These are phyloP conservation scores for Globisporangium perplexum DNA, from an alignment of 352 stramenopile species.

Conservation along the genomic window DNA sequence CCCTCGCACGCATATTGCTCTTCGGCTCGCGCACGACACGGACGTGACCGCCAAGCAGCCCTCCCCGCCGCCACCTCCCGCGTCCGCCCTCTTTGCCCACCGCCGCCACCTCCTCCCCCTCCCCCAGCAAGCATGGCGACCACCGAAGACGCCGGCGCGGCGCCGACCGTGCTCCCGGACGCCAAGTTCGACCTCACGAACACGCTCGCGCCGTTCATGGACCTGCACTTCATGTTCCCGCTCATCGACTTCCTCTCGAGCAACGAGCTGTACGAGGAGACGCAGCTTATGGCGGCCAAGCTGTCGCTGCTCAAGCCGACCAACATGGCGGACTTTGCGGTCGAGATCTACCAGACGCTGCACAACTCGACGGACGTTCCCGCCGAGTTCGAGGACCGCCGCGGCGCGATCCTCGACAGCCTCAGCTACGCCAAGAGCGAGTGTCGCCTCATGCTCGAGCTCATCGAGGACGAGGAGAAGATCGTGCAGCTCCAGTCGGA, in stretches of 20 bases:
- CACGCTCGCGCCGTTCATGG: slow-evolving; percentile 92
- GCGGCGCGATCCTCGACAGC: slow-evolving; percentile 65
- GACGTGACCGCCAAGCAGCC: slow-evolving; percentile 4
- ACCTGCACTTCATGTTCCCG: slow-evolving; percentile 97
- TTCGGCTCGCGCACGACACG: slow-evolving; percentile 7
- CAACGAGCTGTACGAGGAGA: slow-evolving; percentile 91
- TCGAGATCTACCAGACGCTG: slow-evolving; percentile 94
- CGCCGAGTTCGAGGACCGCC: slow-evolving; percentile 79
- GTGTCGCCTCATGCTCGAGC: slow-evolving; percentile 67
- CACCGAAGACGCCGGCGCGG: slow-evolving; percentile 34
- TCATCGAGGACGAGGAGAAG: slow-evolving; percentile 85
- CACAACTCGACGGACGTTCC: slow-evolving; percentile 76
- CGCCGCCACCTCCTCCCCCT: not conserved
- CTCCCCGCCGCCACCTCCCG: not conserved
- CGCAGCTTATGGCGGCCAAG: slow-evolving; percentile 86
- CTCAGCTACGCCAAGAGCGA: slow-evolving; percentile 72
- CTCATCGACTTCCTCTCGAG: slow-evolving; percentile 93
- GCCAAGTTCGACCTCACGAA: slow-evolving; percentile 94
- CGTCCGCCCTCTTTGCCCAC: not conserved
- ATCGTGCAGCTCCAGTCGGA: slow-evolving; percentile 83
- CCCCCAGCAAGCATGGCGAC: slow-evolving; percentile 22
- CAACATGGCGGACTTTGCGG: slow-evolving; percentile 97
- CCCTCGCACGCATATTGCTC: slow-evolving; percentile 3
- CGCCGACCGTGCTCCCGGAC: slow-evolving; percentile 41
- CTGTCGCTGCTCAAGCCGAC: slow-evolving; percentile 91